Conservation (phyloP, 495 filamentous ascomycete genomes). For the Penicillium cinerascens region DNA sequence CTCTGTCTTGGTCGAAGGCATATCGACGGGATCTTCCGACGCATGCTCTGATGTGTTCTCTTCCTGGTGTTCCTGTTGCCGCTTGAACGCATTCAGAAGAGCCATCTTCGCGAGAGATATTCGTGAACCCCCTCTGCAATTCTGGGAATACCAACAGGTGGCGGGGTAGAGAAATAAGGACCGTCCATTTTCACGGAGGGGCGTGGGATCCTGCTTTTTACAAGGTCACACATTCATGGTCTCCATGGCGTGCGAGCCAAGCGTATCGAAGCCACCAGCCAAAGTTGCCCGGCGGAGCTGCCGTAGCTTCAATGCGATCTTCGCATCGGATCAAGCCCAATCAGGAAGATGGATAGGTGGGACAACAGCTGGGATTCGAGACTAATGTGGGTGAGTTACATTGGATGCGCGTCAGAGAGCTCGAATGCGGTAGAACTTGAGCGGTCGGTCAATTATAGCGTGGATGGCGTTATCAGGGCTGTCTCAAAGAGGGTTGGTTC, state of each 20-base stretch:
- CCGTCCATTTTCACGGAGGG: background rate
- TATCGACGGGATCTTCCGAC: background rate
- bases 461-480: slow-evolving; percentile 22
- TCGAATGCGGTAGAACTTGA: background rate
- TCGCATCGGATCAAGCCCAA: background rate
- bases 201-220: background rate
- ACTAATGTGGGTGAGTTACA: slow-evolving; percentile 5
- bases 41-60: background rate
- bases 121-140: background rate
- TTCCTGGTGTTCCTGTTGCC: background rate
- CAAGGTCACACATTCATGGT: background rate
- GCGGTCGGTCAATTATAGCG: slow-evolving; percentile 8
- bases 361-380: background rate
- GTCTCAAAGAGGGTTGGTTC: slow-evolving; percentile 1
- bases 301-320: background rate
- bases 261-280: background rate
- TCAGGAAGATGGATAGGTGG: background rate
- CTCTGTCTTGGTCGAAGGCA: background rate
- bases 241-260: slow-evolving; percentile 11
- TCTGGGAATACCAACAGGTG: slow-evolving; percentile 1
- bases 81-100: slow-evolving; percentile 6
- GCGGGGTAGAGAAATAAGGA: background rate
- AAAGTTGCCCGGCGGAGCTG: background rate
- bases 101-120: background rate
- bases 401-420: slow-evolving; percentile 1